Evolutionary conservation across 2,329 filamentous ascomycete species (phyloP).

Genomic region (Exophiala spinifera): DNA sequence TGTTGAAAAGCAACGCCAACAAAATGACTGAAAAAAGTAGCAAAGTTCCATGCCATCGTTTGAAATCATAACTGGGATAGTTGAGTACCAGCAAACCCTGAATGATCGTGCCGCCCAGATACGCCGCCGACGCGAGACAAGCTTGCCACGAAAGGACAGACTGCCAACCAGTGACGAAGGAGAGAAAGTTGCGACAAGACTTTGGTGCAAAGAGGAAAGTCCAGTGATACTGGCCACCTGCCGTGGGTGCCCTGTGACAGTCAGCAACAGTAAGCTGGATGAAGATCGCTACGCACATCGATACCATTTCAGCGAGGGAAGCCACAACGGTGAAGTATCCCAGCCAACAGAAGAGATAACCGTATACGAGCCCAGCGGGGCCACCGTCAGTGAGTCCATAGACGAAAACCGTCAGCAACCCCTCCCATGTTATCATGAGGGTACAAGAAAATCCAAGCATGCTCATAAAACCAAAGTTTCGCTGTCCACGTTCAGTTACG

Average conservation of each 20-base stretch:
- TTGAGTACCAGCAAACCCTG: conserved; percentile 45
- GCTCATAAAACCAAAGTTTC: conserved; percentile 30
- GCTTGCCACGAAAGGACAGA: conserved; percentile 48
- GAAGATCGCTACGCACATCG: conserved; percentile 30
- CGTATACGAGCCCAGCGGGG: conserved; percentile 35
- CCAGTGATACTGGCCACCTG: conserved; percentile 42
- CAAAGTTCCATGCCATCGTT: conserved; percentile 51
- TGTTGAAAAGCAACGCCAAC: conserved; percentile 52
- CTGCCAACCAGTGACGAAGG: conserved; percentile 40
- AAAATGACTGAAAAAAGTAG: conserved; percentile 49
- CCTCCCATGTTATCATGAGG: conserved; percentile 33
- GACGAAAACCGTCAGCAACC: conserved; percentile 24
- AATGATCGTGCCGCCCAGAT: conserved; percentile 46
- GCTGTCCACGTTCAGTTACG: conserved; percentile 17
- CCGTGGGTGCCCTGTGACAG: conserved; percentile 33
- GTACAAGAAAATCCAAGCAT: conserved; percentile 33
- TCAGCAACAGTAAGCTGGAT: not conserved
- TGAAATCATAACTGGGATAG: conserved; percentile 38
- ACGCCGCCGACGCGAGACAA: conserved; percentile 41
- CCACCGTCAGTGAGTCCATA: conserved; percentile 33
- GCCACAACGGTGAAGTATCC: conserved; percentile 32
- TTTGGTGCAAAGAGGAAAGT: conserved; percentile 29
- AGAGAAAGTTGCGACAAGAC: conserved; percentile 25
- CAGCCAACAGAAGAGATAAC: conserved; percentile 35
- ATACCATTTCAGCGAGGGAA: conserved; percentile 35